Base-by-base conservation (phyloP, 306 rosid species). In the Trifolium pratense region DNA sequence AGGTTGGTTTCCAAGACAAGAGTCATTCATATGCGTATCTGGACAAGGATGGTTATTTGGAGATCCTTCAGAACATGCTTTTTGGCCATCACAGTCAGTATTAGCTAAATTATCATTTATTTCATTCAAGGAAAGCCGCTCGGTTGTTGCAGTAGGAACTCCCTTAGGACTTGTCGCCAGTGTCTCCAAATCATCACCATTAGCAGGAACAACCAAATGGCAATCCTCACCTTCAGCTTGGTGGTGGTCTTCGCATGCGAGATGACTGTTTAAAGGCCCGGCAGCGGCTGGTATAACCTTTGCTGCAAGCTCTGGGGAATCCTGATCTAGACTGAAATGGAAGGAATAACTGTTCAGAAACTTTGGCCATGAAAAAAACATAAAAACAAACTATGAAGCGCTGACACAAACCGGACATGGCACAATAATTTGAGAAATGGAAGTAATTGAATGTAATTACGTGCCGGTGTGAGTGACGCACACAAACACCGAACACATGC, bases 311-410 rank as follows among this genome's bases (percentile, higher is more conserved):
- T 81, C 86, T 6, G 80, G 83, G 37, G 87, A 71, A 75, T 83
- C 96, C 79, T 77, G 82, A 75, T 94, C 97, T 70, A 94, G 80
- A 85, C 99, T 94, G 88, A 84, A 89, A 94, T 46, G 32, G 58
- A 79, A 76, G 72, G 73, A 83, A 62, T 75, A 63, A 25, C 58
- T 25, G 66, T 86, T 68, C 87, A 85, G 74, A 75, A 73, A 82
- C 12, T 48, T 59, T n/a, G 48, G 6, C 32, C 34, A 31, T 18
- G 45, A 26, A 46, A 49, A 68, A 62, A 43, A 31, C 11, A 25
- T 4, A 78, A 20, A 6, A 46, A 67, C 29, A 9, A 53, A 20
- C 39, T 36, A 36, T 36, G 9, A 36, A 36, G 39, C 39, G 7
- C 9, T 6, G 9, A 36, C 39, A 36, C 8, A 34, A 34, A 36